Conservation (phyloP, 2,329 filamentous ascomycete genomes). For the Colletotrichum sidae region DNA sequence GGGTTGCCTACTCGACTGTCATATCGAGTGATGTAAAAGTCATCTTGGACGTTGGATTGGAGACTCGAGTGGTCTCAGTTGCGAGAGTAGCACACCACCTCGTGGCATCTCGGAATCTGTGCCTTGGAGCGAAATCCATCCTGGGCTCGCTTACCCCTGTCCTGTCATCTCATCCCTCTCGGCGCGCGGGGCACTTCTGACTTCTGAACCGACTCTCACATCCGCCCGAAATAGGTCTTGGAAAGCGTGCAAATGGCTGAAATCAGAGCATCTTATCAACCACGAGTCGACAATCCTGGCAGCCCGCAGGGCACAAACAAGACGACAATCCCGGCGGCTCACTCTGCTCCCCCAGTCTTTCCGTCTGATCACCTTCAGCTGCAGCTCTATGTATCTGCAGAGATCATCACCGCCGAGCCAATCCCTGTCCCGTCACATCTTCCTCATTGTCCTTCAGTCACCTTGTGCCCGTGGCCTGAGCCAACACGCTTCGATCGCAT, state of each 20-base stretch:
- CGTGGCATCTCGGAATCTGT: conserved; percentile 28
- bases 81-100: conserved; percentile 31
- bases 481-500: conserved; percentile 11
- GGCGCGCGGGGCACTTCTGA: conserved; percentile 6
- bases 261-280: conserved; percentile 18
- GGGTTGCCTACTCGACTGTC: conserved; percentile 28
- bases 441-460: conserved; percentile 6
- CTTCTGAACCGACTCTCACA: conserved; percentile 13
- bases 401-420: conserved; percentile 34
- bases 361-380: conserved; percentile 29
- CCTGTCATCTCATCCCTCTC: conserved; percentile 19
- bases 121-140: conserved; percentile 14
- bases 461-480: neutral
- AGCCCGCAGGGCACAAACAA: conserved; percentile 20
- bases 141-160: conserved; percentile 34
- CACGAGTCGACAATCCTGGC: neutral
- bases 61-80: conserved; percentile 21
- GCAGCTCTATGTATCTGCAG: conserved; percentile 25
- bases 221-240: conserved; percentile 12
- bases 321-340: conserved; percentile 21
- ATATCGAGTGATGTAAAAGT: conserved; percentile 11
- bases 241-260: conserved; percentile 5
- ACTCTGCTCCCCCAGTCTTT: neutral
- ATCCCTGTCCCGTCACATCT: conserved; percentile 28
- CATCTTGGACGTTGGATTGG: conserved; percentile 27